phyloP scores from a whole-genome alignment of 148 eudicot species.

The Pharnaceum exiguum region DNA sequence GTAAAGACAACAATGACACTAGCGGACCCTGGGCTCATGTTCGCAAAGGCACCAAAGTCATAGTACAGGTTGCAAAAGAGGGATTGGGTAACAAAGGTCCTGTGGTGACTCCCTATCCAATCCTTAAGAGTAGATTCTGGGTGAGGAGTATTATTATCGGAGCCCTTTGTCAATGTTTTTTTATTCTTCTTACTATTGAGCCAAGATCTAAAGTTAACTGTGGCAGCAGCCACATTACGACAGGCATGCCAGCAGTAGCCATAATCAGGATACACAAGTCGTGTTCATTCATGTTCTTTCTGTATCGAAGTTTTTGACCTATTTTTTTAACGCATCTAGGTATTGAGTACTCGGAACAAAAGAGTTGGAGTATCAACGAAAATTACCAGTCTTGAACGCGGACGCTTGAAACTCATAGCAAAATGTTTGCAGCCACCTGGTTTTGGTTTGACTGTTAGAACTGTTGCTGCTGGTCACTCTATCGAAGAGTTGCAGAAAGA shows the following conservation, averaged over 20 bases:
- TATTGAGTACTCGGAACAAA: conserved; percentile 57
- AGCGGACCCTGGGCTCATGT: conserved; percentile 56
- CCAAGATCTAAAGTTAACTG: no score
- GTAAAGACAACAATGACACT: conserved; percentile 14
- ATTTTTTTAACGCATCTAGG: conserved; percentile 26
- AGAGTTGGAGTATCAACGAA: conserved; percentile 78
- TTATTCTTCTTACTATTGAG: background rate
- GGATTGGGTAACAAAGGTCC: conserved; percentile 91
- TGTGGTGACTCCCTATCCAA: conserved; percentile 82
- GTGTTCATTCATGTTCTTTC: background rate
- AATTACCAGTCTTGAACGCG: conserved; percentile 75
- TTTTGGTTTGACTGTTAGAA: conserved; percentile 81
- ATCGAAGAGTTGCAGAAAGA: conserved; percentile 78
- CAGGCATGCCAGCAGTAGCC: no score
- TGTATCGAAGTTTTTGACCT: background rate
- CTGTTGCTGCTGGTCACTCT: conserved; percentile 87
- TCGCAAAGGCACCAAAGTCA: conserved; percentile 77
- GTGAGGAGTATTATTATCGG: conserved; percentile 28
- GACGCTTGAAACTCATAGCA: conserved; percentile 80
- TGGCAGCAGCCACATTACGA: no score
- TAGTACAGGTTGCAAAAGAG: conserved; percentile 93
- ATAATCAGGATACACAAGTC: no score
- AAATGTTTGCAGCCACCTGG: conserved; percentile 80
- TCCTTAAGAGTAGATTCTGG: conserved; percentile 93
- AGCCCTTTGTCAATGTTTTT: background rate